Percentiles rank a stretch among this genome's conserved stretches.
Conservation (phyloP, 2,329 filamentous ascomycete genomes). For the Penicillium concentricum region DNA sequence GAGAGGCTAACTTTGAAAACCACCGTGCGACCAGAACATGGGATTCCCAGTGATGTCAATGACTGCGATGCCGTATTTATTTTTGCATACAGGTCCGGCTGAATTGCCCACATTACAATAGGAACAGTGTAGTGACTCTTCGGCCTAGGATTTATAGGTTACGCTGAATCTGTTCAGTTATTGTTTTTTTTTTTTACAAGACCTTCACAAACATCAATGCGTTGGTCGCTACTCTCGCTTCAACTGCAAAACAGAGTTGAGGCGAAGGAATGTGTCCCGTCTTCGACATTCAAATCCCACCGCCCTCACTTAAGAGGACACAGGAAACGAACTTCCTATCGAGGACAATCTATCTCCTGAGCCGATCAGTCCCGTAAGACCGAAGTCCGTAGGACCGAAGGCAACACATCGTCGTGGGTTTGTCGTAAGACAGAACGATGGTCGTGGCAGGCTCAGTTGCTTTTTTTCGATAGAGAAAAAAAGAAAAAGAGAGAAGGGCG, state of each 20-base stretch:
- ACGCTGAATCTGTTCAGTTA: not conserved
- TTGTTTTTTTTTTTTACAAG: not conserved
- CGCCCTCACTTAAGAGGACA: constrained; percentile 70
- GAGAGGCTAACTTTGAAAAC: not conserved
- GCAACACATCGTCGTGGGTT: constrained; percentile 64
- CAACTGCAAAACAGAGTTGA: not conserved
- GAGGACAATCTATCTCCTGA: constrained; percentile 62
- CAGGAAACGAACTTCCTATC: constrained; percentile 71
- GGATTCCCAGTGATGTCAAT: constrained; percentile 15
- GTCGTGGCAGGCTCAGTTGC: constrained; percentile 69
- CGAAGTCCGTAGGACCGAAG: constrained; percentile 58
- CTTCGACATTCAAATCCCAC: constrained; percentile 70
- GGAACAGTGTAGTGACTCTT: not conserved
- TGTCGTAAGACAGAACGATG: constrained; percentile 53
- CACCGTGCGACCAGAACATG: not conserved
- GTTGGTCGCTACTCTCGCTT: not conserved
- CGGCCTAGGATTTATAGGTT: not conserved
- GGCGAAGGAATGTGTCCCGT: constrained; percentile 54
- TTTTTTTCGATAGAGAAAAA: constrained; percentile 55
- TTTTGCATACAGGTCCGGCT: too few species aligned
- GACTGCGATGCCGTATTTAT: not conserved
- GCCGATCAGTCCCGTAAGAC: constrained; percentile 56
- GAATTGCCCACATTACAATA: not conserved
- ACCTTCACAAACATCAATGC: not conserved
- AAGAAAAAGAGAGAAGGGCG: constrained; percentile 38